Percentiles rank a stretch among this genome's conserved stretches.
Evolutionary conservation across 495 filamentous ascomycete genomes (phyloP).

Genomic region (Aspergillus bridgeri): DNA sequence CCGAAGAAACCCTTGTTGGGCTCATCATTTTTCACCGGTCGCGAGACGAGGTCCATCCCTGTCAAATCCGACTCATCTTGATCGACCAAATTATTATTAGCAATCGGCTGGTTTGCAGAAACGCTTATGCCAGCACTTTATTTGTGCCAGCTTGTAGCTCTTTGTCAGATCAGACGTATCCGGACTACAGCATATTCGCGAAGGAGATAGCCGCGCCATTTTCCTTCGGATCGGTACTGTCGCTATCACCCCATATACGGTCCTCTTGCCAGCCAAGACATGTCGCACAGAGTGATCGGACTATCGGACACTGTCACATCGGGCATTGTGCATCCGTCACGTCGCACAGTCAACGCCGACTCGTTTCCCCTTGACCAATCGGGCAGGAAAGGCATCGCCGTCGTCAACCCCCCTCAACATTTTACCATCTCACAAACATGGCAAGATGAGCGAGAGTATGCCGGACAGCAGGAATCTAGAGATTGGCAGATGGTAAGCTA

Average conservation of each 20-base stretch:
- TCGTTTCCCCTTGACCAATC: constrained; percentile 4
- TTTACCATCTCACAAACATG: background rate
- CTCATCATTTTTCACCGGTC: background rate
- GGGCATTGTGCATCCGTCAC: constrained; percentile 11
- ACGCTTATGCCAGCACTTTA: background rate
- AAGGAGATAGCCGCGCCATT: too few species aligned
- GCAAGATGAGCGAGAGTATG: background rate
- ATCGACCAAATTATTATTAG: background rate
- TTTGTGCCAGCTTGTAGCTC: background rate
- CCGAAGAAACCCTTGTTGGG: constrained; percentile 1
- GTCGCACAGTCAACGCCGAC: constrained; percentile 11
- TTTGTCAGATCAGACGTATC: background rate
- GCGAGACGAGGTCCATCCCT: background rate
- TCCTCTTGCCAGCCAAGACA: constrained; percentile 8
- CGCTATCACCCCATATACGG: constrained; percentile 6
- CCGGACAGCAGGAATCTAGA: background rate
- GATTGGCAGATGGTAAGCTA: background rate
- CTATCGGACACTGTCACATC: constrained; percentile 12
- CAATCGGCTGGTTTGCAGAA: background rate
- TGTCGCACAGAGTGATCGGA: constrained; percentile 9
- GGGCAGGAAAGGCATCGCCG: background rate
- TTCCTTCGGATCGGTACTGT: background rate
- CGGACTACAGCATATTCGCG: too few species aligned
- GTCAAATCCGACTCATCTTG: constrained; percentile 4
- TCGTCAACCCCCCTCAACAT: background rate